These are phyloP conservation scores for Eutrema japonicum DNA, from an alignment of 345 rosid genomes.

Conservation along the genomic window DNA sequence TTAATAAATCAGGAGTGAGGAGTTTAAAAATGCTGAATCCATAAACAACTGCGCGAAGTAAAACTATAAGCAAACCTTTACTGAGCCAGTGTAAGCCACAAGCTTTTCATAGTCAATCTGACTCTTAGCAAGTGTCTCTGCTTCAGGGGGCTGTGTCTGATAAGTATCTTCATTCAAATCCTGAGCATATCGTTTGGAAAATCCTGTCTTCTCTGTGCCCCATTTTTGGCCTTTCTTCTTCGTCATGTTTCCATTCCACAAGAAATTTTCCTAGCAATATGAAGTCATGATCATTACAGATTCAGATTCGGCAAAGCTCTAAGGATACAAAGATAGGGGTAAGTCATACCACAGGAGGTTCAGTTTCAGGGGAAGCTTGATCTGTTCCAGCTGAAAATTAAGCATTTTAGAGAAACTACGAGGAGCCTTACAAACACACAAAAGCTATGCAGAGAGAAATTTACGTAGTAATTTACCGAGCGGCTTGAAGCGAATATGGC, in stretches of 20 bases:
- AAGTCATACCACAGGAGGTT: slow-evolving; percentile 58
- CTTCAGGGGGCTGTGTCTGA: slow-evolving; percentile 46
- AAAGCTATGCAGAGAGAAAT: slow-evolving; percentile 4
- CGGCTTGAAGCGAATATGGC: slow-evolving; percentile 88
- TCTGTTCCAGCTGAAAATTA: slow-evolving; percentile 56
- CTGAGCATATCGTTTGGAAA: slow-evolving; percentile 52
- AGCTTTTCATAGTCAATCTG: slow-evolving; percentile 65
- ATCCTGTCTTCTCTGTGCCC: slow-evolving; percentile 71
- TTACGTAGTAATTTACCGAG: slow-evolving; percentile 44
- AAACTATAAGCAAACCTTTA: slow-evolving; percentile 51
- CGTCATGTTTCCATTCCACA: slow-evolving; percentile 85
- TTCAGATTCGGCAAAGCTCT: slow-evolving; percentile 16
- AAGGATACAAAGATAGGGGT: slow-evolving; percentile 26
- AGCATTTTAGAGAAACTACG: slow-evolving; percentile 25
- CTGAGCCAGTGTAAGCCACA: slow-evolving; percentile 59
- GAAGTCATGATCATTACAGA: slow-evolving; percentile 19
- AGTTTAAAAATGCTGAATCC: neutral
- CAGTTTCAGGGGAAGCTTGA: slow-evolving; percentile 49
- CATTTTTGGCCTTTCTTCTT: slow-evolving; percentile 95
- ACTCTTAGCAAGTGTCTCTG: slow-evolving; percentile 38
- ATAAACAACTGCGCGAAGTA: neutral
- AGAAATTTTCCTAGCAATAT: slow-evolving; percentile 55
- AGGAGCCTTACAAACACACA: slow-evolving; percentile 20
- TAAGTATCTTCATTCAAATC: slow-evolving; percentile 51
- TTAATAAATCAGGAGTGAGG: slow-evolving; percentile 14